Percentiles rank a stretch among this genome's conserved stretches.
These are phyloP conservation scores for Nephromyces sp. DNA, from an alignment of 169 alveolate species.

Conservation along the genomic window DNA sequence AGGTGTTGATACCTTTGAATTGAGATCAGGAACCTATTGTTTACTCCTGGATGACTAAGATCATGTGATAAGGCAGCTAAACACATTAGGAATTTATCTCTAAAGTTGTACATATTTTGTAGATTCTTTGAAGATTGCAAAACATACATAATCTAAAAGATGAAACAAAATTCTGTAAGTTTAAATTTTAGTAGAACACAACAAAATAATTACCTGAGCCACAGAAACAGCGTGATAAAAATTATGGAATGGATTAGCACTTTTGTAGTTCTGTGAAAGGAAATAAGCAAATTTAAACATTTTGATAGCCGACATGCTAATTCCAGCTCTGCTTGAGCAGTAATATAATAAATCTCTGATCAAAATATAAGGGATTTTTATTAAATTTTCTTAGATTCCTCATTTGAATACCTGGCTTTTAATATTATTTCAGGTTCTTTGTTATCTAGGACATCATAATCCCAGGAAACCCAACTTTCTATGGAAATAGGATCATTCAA, in stretches of 20 bases:
- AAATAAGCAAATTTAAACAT: neutral
- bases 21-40: conserved; percentile 19
- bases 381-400: neutral
- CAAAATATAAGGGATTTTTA: neutral
- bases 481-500: neutral
- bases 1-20: neutral
- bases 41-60: conserved; percentile 32
- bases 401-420: neutral
- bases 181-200: neutral
- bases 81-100: conserved; percentile 16
- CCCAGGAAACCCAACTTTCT: neutral
- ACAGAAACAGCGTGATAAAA: conserved; percentile 34
- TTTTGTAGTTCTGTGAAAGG: neutral
- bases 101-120: conserved; percentile 14
- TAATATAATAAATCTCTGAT: neutral
- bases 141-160: conserved; percentile 13
- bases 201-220: conserved; percentile 12
- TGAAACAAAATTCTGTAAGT: neutral
- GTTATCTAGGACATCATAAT: neutral
- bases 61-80: conserved; percentile 36
- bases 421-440: neutral
- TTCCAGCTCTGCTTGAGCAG: neutral
- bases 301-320: neutral
- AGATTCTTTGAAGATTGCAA: conserved; percentile 19
- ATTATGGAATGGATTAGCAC: conserved; percentile 24